Evolutionary conservation across 495 filamentous ascomycete genomes (phyloP), one percentile per base, ranked within the genome.

Genomic region (Penicillium riverlandense): DNA sequence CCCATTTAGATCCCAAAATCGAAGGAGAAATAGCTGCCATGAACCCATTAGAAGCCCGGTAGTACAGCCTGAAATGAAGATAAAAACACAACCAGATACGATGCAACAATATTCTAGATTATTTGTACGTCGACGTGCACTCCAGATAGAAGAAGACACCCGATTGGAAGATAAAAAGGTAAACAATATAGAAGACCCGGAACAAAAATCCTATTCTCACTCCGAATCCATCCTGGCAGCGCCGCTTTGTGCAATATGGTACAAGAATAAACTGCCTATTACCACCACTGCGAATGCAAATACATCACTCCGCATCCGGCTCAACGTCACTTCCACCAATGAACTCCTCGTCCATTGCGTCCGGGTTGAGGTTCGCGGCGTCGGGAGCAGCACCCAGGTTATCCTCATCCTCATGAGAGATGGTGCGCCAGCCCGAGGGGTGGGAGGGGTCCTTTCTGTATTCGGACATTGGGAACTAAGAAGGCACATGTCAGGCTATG

Each of bases 391-490:
- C 52, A 2, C 66, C 67, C 28, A 58, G 44, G 40, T 58, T 61
- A 15, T 52, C 58, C 48, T 74, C 70, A 31, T 77, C 78, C 47
- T 85, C 82, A 52, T 90, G 85, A 7, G 82, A 85, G 37, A 88
- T 67, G 4, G 83, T 75, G 38, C 74, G 71, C 86, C 86, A 91
- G 29, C 85, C 85, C 34, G 74, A 76, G 0, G 70, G 65, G 41
- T 77, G 70, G 7, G 69, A 66, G 8, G 71, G 50, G 41, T 91
- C 85, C 56, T 90, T 90, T 56, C 85, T 76, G 61, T 87, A 90
- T 63, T 95, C 88, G 59, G 88, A 84, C 47, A 86, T 91, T 9
- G 88, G 87, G 76, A 95, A 95, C 69, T 72, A 39, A n/a, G 1
- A 11, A 12, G n/a, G 27, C 8, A 12, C 15, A 16, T 11, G 37